Evolutionary conservation across 163 green algal species (phyloP).

Genomic region (Prototheca wickerhamii): DNA sequence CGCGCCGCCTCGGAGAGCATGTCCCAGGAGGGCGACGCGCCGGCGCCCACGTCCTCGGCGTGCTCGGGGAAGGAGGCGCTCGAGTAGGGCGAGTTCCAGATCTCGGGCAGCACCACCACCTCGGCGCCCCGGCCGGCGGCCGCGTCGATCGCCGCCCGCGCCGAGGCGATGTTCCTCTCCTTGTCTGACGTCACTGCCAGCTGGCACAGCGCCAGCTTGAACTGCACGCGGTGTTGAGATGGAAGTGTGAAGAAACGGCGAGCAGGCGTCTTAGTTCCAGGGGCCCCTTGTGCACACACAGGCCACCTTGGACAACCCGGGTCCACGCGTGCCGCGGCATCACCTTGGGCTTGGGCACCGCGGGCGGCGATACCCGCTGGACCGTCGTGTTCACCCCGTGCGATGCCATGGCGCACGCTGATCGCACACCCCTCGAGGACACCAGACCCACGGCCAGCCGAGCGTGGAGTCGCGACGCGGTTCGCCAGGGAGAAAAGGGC

Average conservation of each 20-base stretch:
- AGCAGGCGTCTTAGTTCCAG: background rate
- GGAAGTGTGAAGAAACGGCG: too few species aligned
- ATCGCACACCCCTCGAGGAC: too few species aligned
- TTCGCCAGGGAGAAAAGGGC: too few species aligned
- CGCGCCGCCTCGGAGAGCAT: slow-evolving; percentile 43
- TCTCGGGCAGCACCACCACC: slow-evolving; percentile 90
- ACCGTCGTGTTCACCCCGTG: too few species aligned
- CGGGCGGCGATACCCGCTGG: too few species aligned
- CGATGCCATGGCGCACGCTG: too few species aligned
- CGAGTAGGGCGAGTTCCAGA: slow-evolving; percentile 95
- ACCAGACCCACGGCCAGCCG: too few species aligned
- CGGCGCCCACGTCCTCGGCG: slow-evolving; percentile 78
- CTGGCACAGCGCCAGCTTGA: slow-evolving; percentile 80
- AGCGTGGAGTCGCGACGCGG: too few species aligned
- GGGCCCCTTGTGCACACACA: background rate
- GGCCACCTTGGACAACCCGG: background rate
- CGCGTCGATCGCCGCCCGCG: slow-evolving; percentile 45
- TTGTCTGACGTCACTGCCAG: slow-evolving; percentile 59
- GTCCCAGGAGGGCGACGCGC: slow-evolving; percentile 38
- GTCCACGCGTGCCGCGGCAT: background rate
- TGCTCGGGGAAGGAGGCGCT: slow-evolving; percentile 88
- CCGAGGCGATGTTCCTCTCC: slow-evolving; percentile 55
- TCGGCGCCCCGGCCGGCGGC: slow-evolving; percentile 47
- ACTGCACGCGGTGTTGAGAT: slow-evolving; percentile 44
- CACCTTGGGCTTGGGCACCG: too few species aligned